Conservation (phyloP, 257 asterid genomes). For the Linaria vulgaris region DNA sequence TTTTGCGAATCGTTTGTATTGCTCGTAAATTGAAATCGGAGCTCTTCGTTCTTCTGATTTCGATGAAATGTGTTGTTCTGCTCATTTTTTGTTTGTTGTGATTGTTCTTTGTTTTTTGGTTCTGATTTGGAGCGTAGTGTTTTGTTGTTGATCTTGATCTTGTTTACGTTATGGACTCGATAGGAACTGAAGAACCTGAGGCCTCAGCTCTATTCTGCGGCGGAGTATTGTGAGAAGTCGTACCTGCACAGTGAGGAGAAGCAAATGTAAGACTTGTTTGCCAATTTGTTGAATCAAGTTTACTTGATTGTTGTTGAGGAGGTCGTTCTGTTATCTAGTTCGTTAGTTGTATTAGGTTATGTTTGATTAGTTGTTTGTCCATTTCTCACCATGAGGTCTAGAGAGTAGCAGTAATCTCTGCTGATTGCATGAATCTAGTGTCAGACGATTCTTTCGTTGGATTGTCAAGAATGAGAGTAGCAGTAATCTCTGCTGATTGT, state of each 20-base stretch:
- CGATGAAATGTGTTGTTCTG: background rate
- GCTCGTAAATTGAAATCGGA: background rate
- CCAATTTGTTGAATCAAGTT: slow-evolving; percentile 4
- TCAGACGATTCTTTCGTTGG: slow-evolving; percentile 5
- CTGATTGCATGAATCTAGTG: background rate
- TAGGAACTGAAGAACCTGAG: slow-evolving; percentile 93
- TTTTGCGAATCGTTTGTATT: background rate
- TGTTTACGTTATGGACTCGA: slow-evolving; percentile 22
- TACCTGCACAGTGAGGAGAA: slow-evolving; percentile 84
- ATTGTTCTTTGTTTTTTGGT: background rate
- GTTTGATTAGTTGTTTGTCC: slow-evolving; percentile 8
- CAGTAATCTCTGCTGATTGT: slow-evolving; percentile 6
- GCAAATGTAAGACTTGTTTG: slow-evolving; percentile 64
- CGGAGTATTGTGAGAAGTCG: slow-evolving; percentile 92
- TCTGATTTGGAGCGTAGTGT: background rate
- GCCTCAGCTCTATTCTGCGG: slow-evolving; percentile 95
- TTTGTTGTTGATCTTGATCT: slow-evolving; percentile 17
- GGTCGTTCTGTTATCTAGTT: slow-evolving; percentile 17
- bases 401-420: slow-evolving; percentile 15
- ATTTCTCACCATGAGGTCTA: background rate
- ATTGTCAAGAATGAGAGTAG: slow-evolving; percentile 16
- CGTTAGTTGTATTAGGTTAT: slow-evolving; percentile 18
- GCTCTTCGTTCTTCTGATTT: background rate
- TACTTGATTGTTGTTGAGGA: slow-evolving; percentile 12
- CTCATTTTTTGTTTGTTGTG: background rate